phyloP scores from a whole-genome alignment of 768 basidiomycete genomes.

The Leccinum arenicola region DNA sequence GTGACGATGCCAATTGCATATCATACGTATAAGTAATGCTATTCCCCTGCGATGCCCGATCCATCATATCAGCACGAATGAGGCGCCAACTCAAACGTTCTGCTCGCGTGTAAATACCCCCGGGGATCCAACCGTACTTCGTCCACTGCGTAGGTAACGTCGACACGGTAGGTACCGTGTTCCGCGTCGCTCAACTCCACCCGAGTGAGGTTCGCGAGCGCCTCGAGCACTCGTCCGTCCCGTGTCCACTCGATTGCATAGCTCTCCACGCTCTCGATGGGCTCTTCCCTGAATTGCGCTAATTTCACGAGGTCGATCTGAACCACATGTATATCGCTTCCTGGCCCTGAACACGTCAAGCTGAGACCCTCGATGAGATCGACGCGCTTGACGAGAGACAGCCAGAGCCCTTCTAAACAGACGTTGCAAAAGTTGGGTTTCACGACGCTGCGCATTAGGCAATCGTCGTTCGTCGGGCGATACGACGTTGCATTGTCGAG shows the following conservation, averaged over 20 bases:
- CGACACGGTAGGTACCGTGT: conserved; percentile 43
- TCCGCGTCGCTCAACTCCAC: conserved; percentile 38
- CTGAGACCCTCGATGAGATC: conserved; percentile 57
- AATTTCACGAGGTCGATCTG: conserved; percentile 57
- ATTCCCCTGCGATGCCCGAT: not conserved
- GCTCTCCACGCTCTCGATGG: conserved; percentile 1
- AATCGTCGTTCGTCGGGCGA: no score
- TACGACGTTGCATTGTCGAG: no score
- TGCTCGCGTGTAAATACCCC: conserved; percentile 27
- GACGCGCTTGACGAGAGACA: conserved; percentile 55
- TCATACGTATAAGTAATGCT: conserved; percentile 14
- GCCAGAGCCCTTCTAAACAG: conserved; percentile 65
- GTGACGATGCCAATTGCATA: conserved; percentile 14
- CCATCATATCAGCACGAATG: not conserved
- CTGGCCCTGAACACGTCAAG: conserved; percentile 35
- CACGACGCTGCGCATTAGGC: no score
- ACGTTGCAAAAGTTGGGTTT: no score
- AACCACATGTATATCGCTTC: conserved; percentile 38
- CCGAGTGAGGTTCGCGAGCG: conserved; percentile 49
- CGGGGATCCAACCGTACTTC: conserved; percentile 53
- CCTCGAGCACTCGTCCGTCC: conserved; percentile 42
- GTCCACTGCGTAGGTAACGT: conserved; percentile 51
- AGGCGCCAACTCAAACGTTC: conserved; percentile 13
- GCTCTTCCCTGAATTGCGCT: conserved; percentile 46
- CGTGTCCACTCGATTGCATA: conserved; percentile 58